Conservation (phyloP, 768 basidiomycete genomes). For the Auriculariales sp. region DNA sequence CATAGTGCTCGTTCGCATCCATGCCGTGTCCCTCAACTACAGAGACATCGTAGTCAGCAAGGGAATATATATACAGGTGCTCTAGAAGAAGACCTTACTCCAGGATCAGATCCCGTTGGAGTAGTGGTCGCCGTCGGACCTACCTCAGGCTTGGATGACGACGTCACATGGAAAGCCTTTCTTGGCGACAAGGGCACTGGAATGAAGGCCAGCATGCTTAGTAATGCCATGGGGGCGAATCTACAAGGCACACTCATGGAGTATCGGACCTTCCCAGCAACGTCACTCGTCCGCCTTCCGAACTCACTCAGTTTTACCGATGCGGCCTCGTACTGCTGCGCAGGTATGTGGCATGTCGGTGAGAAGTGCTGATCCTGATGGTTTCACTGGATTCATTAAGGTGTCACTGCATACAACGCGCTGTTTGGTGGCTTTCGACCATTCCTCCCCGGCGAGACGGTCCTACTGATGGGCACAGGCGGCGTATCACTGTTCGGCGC, state of each 20-base stretch:
- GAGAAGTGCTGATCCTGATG: neutral
- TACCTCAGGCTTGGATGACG: too few species aligned
- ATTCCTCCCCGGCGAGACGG: conserved; percentile 42
- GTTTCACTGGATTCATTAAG: conserved; percentile 34
- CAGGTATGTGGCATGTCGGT: too few species aligned
- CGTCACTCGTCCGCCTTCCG: conserved; percentile 31
- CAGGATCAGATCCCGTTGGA: neutral
- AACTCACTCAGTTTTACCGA: conserved; percentile 48
- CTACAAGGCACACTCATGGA: neutral
- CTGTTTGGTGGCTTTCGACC: conserved; percentile 29
- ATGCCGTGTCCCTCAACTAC: neutral
- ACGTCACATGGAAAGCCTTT: neutral
- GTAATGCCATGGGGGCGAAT: too few species aligned
- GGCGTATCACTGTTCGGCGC: conserved; percentile 24
- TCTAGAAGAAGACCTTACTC: neutral
- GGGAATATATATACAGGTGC: neutral
- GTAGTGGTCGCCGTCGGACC: neutral
- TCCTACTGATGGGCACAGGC: conserved; percentile 22
- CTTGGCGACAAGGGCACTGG: neutral
- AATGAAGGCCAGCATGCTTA: neutral
- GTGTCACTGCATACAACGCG: conserved; percentile 49
- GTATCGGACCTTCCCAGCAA: neutral
- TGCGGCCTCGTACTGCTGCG: conserved; percentile 47
- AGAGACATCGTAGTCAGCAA: neutral
- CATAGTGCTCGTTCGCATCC: neutral